phyloP scores from a whole-genome alignment of 495 filamentous ascomycete genomes.

The Neurospora discreta region DNA sequence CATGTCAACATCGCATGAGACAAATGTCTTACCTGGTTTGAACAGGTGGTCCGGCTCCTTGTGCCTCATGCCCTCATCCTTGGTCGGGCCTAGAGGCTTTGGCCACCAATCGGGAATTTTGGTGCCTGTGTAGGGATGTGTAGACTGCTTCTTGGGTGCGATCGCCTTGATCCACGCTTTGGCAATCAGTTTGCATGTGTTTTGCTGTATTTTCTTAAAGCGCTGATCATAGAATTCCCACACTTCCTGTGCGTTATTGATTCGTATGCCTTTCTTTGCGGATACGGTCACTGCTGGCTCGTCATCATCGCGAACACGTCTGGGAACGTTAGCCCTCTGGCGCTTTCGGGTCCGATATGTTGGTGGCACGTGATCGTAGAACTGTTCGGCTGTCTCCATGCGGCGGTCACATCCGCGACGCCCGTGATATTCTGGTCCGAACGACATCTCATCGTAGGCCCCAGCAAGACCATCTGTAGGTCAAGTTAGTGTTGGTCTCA shows the following conservation, averaged over 20 bases:
- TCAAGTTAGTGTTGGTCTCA: not conserved
- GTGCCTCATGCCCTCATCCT: constrained; percentile 41
- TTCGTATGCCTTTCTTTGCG: constrained; percentile 31
- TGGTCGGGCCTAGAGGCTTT: constrained; percentile 32
- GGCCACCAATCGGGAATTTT: constrained; percentile 79
- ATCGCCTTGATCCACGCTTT: constrained; percentile 78
- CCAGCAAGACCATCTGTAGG: not conserved
- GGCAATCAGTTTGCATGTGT: constrained; percentile 58
- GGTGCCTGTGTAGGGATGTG: constrained; percentile 67
- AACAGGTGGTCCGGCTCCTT: constrained; percentile 78
- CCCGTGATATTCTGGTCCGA: constrained; percentile 1
- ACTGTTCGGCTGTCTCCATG: constrained; percentile 1
- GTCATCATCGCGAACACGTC: constrained; percentile 19
- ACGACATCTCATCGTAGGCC: not conserved
- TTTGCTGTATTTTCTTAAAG: constrained; percentile 61
- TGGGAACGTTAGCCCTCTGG: constrained; percentile 16
- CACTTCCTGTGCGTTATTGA: constrained; percentile 46
- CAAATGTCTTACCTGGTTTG: constrained; percentile 50
- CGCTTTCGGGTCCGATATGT: constrained; percentile 24
- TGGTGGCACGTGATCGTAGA: constrained; percentile 1
- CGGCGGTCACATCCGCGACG: constrained; percentile 8
- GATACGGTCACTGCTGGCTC: constrained; percentile 9
- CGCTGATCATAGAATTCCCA: constrained; percentile 52
- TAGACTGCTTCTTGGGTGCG: constrained; percentile 77
- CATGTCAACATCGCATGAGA: not conserved